Base-by-base conservation (phyloP, 2,329 filamentous ascomycete genomes). In the Diplodia scrobiculata region DNA sequence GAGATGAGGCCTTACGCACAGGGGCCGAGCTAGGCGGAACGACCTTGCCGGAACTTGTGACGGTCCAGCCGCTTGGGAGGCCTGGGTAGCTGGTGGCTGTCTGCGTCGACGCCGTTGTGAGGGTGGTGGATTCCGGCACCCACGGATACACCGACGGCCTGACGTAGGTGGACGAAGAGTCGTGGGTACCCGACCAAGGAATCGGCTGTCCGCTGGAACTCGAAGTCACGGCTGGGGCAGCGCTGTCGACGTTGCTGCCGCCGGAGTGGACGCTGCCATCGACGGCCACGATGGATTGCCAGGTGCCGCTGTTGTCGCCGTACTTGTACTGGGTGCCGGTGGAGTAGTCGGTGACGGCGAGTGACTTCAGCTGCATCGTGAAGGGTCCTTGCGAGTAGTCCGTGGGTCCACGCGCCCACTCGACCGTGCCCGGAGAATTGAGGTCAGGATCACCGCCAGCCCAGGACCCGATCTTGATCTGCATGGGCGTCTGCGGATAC, bases 401-500 rank as follows among this genome's bases (percentile, higher is more conserved):
- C 58, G 92, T 97, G 58, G 86, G 84, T 14, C 95, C 95, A 65
- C 89, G 86, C 66, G 95, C 91, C 95, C 95, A 99, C 70, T 87
- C 83, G 72, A 98, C 91, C 17, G 94, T 98, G 67, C 95, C 95
- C 14, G 84, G 77, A 0, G 88, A 74, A 77, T 96, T 96, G 77
- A 98, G 97, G 32, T 83, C 83, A 0, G 91, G 79, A 77, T 98
- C 95, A 71, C 95, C 95, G 73, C 92, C 95, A 63, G 91, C 88
- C 95, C 95, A 99, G 66, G 90, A 83, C 68, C 95, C 95, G 72
- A 98, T 88, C 79, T 94, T 96, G 79, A 98, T 81, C 79, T 92
- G 90, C 92, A 97, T 97, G 3, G 95, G 95, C 0, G 92, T 92
- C 80, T 99, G 95, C 7, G 95, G 95, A 75, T 96, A 99, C 78